Evolutionary conservation across 164 flowering plant species (phyloP).

Genomic region (Umbilicus rupestris): DNA sequence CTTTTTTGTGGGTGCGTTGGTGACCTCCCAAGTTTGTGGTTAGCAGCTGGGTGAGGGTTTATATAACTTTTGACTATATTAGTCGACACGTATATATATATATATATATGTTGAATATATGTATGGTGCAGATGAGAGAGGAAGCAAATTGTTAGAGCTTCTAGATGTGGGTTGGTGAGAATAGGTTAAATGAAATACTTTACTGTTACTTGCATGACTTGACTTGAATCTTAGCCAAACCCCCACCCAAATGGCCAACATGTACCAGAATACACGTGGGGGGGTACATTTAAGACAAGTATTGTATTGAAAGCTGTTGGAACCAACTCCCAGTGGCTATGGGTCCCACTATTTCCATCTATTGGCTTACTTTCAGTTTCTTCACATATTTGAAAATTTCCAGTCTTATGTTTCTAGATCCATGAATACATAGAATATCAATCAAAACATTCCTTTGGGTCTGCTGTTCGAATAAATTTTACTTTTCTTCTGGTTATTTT

Average conservation of each 20-base stretch:
- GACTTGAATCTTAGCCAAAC: constrained; percentile 3
- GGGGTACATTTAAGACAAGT: not conserved
- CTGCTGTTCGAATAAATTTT: no score
- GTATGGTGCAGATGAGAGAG: not conserved
- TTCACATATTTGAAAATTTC: not conserved
- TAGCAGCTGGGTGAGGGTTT: not conserved
- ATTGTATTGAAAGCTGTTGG: constrained; percentile 16
- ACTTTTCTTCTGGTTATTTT: no score
- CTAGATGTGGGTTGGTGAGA: constrained; percentile 93
- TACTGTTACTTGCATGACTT: no score
- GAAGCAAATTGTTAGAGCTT: constrained; percentile 28
- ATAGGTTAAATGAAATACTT: constrained; percentile 47
- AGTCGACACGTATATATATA: no score
- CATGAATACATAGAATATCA: not conserved
- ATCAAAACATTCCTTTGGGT: not conserved
- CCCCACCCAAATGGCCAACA: constrained; percentile 12
- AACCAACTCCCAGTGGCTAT: constrained; percentile 12
- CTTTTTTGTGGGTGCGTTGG: constrained; percentile 1
- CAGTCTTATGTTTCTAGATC: not conserved
- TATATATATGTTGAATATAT: no score
- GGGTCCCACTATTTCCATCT: not conserved
- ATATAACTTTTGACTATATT: constrained; percentile 3
- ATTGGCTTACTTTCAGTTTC: not conserved
- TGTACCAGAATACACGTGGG: constrained; percentile 16
- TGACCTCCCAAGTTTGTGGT: not conserved